Evolutionary conservation across 192 early-diverging fungal genomes (phyloP), one percentile per base, ranked within the genome.

Genomic region (Coemansia sp.): DNA sequence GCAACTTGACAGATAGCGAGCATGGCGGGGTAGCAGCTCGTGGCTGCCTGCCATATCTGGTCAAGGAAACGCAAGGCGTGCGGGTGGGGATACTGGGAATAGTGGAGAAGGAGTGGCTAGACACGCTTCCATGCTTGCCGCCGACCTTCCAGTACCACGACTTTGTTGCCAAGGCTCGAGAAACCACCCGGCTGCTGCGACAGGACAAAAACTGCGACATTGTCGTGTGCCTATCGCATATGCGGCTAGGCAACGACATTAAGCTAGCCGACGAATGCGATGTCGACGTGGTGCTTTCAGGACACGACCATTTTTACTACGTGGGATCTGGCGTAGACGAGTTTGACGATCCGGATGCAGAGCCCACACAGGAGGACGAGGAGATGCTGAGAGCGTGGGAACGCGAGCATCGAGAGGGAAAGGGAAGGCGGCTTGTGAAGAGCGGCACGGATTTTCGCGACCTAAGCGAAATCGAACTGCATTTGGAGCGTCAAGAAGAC

Each of bases 141-240:
- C 71, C 84, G 2, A 76, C 74, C 21, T 71, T 84, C 12, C 40
- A 69, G 43, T 86, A 84, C 68, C 69, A 81, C n/a, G 78, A 85
- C 47, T 84, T 80, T 60, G 31, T 86, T n/a, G 39, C 66, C 9
- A 55, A 60, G 3, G 84, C 77, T 0, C 64, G 75, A 26, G 56
- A 70, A 0, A 66, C 82, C 37, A 57, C 80, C 11, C 12, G 26
- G 5, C 46, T 15, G 53, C 47, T 88, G 21, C 64, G 61, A 6
- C 28, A 60, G 4, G 50, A 38, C 14, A 32, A 23, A 11, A 69
- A 69, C 0, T 83, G 82, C 26, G 85, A 88, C 40, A 20, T 89
- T 20, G 83, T 89, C 20, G 64, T 89, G 37, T 87, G 86, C n/a
- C 56, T 89, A 38, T 83, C 87, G 31, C 87, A 89, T 51, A 88